phyloP scores from a whole-genome alignment of 441 rosid species.

The Geranium incanum region DNA sequence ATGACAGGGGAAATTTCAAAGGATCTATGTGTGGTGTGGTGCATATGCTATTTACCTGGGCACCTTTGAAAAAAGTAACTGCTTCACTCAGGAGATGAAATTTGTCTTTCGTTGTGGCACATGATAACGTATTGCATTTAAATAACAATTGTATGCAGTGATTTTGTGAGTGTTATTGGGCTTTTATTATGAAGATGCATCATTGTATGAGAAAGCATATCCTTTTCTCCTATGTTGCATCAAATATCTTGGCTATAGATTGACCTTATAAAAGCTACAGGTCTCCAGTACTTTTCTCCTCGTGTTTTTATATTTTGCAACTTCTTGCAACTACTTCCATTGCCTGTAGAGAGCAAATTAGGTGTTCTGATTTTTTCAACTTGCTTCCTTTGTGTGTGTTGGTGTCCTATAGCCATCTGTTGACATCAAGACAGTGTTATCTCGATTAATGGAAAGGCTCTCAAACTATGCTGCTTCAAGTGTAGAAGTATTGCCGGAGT shows the following conservation, averaged over 20 bases:
- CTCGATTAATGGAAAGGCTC: constrained; percentile 94
- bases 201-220: neutral
- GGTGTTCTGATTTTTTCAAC: constrained; percentile 16
- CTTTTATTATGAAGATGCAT: neutral
- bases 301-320: neutral
- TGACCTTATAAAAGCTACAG: neutral
- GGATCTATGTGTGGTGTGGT: neutral
- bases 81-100: neutral
- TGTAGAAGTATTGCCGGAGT: constrained; percentile 79
- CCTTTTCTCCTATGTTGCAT: neutral
- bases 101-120: neutral
- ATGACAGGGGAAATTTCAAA: too few relatives aligned
- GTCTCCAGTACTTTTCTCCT: neutral
- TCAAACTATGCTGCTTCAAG: constrained; percentile 91
- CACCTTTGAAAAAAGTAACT: neutral
- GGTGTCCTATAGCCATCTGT: constrained; percentile 68
- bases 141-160: neutral
- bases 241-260: neutral
- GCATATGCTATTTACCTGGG: neutral
- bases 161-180: neutral
- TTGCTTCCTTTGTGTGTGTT: constrained; percentile 10
- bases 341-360: constrained; percentile 1
- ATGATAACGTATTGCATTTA: neutral
- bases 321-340: neutral
- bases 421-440: constrained; percentile 91